Conservation (phyloP, 2,329 filamentous ascomycete species). For the Xylariales sp. region DNA sequence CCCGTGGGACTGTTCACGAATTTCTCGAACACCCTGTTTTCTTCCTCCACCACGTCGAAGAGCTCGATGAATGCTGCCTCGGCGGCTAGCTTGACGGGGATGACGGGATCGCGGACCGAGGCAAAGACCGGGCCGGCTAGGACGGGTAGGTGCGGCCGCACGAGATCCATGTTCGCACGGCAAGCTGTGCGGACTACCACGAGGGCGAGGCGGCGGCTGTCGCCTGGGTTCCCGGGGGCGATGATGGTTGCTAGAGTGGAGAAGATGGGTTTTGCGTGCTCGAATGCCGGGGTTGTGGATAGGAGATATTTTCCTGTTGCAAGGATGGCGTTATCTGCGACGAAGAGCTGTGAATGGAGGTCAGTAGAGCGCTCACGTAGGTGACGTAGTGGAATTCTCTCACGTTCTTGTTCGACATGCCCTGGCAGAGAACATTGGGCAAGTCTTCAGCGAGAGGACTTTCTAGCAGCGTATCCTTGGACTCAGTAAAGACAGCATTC, state of each 20-base stretch:
- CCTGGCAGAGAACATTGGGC: slow-evolving; percentile 71
- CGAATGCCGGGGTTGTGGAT: slow-evolving; percentile 61
- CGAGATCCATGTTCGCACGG: slow-evolving; percentile 71
- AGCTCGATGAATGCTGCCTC: slow-evolving; percentile 91
- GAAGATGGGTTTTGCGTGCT: slow-evolving; percentile 74
- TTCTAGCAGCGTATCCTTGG: slow-evolving; percentile 64
- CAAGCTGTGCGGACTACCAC: slow-evolving; percentile 84
- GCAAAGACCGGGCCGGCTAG: slow-evolving; percentile 84
- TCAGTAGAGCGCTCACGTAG: slow-evolving; percentile 17
- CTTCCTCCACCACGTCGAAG: slow-evolving; percentile 85
- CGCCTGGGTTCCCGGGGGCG: slow-evolving; percentile 70
- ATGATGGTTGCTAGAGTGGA: slow-evolving; percentile 72
- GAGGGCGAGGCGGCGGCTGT: slow-evolving; percentile 79
- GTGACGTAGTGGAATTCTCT: slow-evolving; percentile 32
- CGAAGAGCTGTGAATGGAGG: slow-evolving; percentile 54
- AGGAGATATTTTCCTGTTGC: slow-evolving; percentile 90
- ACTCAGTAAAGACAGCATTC: slow-evolving; percentile 83
- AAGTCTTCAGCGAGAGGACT: slow-evolving; percentile 67
- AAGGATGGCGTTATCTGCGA: slow-evolving; percentile 83
- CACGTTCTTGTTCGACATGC: slow-evolving; percentile 72
- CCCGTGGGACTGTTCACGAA: slow-evolving; percentile 68
- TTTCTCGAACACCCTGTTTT: slow-evolving; percentile 82
- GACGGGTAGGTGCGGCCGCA: slow-evolving; percentile 73
- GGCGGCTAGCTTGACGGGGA: slow-evolving; percentile 91
- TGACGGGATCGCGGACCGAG: slow-evolving; percentile 83